phyloP scores from a whole-genome alignment of 1,284 basidiomycete species.

The Kwoniella shivajii region DNA sequence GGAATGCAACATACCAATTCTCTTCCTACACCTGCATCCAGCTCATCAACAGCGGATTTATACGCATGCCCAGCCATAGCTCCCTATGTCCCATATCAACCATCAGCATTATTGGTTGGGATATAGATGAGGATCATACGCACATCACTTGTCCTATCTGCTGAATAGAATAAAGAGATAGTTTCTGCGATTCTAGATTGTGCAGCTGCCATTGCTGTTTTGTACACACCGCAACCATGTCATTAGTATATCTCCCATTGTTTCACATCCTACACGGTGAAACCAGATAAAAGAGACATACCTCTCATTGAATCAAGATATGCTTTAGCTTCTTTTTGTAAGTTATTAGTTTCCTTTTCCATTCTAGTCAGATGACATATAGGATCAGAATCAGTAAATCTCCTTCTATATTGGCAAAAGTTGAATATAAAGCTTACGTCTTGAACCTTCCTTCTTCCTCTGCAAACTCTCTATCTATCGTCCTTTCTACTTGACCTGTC shows the following conservation, averaged over 20 bases:
- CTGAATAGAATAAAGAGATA: slow-evolving; percentile 88
- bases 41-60: slow-evolving; percentile 89
- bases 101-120: not conserved
- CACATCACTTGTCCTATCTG: slow-evolving; percentile 75
- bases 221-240: not conserved
- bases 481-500: slow-evolving; percentile 95
- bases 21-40: slow-evolving; percentile 80
- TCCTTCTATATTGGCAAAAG: too few species aligned
- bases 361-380: too few species aligned
- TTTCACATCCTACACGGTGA: not conserved
- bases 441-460: slow-evolving; percentile 90
- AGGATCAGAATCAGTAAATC: too few species aligned
- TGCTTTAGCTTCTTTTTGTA: slow-evolving; percentile 94
- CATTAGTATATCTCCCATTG: not conserved
- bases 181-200: slow-evolving; percentile 95
- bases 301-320: slow-evolving; percentile 94
- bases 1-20: slow-evolving; percentile 68
- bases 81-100: slow-evolving; percentile 56
- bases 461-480: slow-evolving; percentile 89
- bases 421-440: slow-evolving; percentile 74
- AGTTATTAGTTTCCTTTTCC: slow-evolving; percentile 86
- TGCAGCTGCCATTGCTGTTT: slow-evolving; percentile 81
- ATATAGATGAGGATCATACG: slow-evolving; percentile 12
- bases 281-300: slow-evolving; percentile 51
- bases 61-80: slow-evolving; percentile 98